Percentiles rank a stretch among this genome's conserved stretches.
These are phyloP conservation scores for Maudiozyma serrabonitensis DNA, from an alignment of 805 yeast genomes.

Conservation along the genomic window DNA sequence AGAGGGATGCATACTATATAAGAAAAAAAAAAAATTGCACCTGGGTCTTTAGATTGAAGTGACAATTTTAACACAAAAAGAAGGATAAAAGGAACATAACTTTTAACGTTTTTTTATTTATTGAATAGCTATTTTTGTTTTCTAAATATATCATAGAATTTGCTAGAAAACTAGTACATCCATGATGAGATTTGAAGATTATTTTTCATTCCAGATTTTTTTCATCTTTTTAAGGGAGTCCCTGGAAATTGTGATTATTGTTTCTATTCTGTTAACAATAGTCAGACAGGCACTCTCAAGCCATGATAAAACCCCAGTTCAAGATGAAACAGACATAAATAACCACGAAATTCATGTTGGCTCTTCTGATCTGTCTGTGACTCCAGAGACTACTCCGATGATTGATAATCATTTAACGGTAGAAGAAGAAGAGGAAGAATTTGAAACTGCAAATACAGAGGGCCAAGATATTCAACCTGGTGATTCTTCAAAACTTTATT, in stretches of 20 bases:
- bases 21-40: too few species aligned
- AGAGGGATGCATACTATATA: too few species aligned
- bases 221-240: slow-evolving; percentile 68
- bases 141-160: background rate
- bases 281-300: slow-evolving; percentile 46
- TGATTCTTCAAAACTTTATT: slow-evolving; percentile 28
- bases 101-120: too few species aligned
- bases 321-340: background rate
- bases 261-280: slow-evolving; percentile 64
- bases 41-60: too few species aligned
- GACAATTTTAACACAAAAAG: too few species aligned
- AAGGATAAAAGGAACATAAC: too few species aligned
- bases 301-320: slow-evolving; percentile 20
- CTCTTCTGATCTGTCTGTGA: background rate
- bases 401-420: background rate
- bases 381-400: background rate
- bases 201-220: slow-evolving; percentile 64
- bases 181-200: slow-evolving; percentile 32
- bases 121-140: too few species aligned
- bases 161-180: background rate
- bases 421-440: slow-evolving; percentile 27
- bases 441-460: slow-evolving; percentile 6
- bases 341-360: background rate
- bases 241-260: slow-evolving; percentile 64
- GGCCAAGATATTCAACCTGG: slow-evolving; percentile 5